Base-by-base conservation (phyloP, 228 moss, liverwort and hornwort genomes). In the Sphagnum fallax region DNA sequence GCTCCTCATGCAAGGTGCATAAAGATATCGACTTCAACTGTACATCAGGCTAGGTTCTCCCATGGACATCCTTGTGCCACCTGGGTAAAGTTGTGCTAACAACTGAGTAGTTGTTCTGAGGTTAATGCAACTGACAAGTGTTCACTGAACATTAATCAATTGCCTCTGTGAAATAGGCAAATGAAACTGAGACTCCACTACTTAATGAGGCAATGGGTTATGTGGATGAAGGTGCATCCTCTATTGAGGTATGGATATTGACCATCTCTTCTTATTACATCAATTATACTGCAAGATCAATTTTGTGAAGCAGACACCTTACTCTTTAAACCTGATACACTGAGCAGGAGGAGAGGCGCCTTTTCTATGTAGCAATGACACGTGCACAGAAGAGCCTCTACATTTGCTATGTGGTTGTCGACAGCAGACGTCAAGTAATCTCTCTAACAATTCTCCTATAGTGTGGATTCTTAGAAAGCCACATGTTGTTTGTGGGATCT, bases 301-400 rank as follows among this genome's bases (percentile, higher is more conserved):
- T 8, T 8, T 12, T 55, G 1, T 55, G 55, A 55, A 55, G 8
- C 55, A 8, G 12, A 55, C 55, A 55, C 55, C 12, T 8, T 8
- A 55, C 65, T 65, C 48, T 18, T 18, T 50, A 48, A 13, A 13
- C 65, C 65, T 50, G 10, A 18, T 18, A 65, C 14, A 11, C 62
- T 73, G 62, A 75, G 65, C 82, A 93, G 96, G 96, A 96, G 78
- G 96, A 96, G 65, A 76, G 92, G 72, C 82, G 96, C 47, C 82
- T 96, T 49, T 96, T 93, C 71, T 96, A 96, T 70, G 96, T 96
- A 77, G 96, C 92, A 53, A 96, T 96, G 91, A 96, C 96, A 53
- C 84, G 96, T 72, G 93, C 96, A 76, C 82, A 88, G 69, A 91
- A 90, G 70, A 96, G 83, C 66, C 89, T 96, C 16, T 83, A 73